Base-by-base conservation (phyloP, 2,329 filamentous ascomycete genomes). In the Aspergillus eucalypticola region DNA sequence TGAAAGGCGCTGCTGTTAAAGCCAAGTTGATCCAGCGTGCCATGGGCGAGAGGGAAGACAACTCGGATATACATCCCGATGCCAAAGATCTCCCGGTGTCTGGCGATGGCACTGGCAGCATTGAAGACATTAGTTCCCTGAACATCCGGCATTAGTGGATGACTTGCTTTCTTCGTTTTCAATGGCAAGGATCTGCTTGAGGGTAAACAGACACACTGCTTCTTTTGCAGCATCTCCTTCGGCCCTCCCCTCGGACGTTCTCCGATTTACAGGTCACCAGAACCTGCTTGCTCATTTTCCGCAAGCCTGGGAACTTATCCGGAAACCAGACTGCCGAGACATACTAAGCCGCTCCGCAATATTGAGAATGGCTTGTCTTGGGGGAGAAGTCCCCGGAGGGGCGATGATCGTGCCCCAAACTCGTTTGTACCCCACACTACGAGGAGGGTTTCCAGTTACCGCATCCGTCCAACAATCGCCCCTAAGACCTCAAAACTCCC, bases 1-100 rank as follows among this genome's bases (percentile, higher is more conserved):
- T 96, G 41, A 95, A 93, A 77, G 86, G 91, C 64, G 94, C 92
- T 3, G 85, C 87, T 67, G 90, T 90, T 3, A 97, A 96, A 74
- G 85, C 86, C 1, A 96, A 94, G 76, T 84, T 99, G 50, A 87
- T 98, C 48, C 90, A 95, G 75, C 88, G 88, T 61, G 87, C 91
- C 8, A 70, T 85, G 25, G 84, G 84, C 7, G 83, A 84, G 66
- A 66, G 73, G 23, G 73, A 76, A 54, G 73, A 74, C 38, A 57
- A 61, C 6, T 57, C 66, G 10, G 65, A 70, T 56, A 66, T 69
- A 59, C 65, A 69, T 55, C 64, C 66, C 21, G 68, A 69, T 56
- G 67, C 69, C 29, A 76, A 73, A 62, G 66, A 74, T 35, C 54
- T 65, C 56, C 64, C 68, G 57, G 60, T 59, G 42, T 63, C 67